A percentile compares a stretch with the other conserved stretches of the same genome.
Conservation (phyloP, 768 basidiomycete genomes). For the Collybiopsis luxurians region DNA sequence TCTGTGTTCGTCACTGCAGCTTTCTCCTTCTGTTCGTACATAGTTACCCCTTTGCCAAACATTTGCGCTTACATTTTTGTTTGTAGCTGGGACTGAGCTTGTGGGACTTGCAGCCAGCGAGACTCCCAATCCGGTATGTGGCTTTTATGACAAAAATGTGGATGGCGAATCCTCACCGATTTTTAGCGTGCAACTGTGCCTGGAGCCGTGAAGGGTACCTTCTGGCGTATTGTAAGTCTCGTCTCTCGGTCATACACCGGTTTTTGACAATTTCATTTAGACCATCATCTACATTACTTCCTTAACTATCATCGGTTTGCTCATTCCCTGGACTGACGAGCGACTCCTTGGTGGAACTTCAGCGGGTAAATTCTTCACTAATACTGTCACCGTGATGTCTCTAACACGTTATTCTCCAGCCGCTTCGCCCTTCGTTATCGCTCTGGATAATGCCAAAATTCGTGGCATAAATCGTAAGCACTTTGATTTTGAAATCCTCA, state of each 20-base stretch:
- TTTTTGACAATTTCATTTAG: conserved; percentile 13
- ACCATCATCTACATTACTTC: conserved; percentile 44
- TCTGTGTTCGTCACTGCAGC: conserved; percentile 41
- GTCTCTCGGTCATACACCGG: neutral
- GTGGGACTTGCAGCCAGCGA: conserved; percentile 45
- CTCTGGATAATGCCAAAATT: conserved; percentile 36
- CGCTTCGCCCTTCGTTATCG: conserved; percentile 46
- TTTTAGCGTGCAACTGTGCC: neutral
- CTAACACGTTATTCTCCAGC: conserved; percentile 13
- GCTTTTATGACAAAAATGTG: conserved; percentile 29
- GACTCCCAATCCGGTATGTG: conserved; percentile 42
- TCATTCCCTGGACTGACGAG: conserved; percentile 33
- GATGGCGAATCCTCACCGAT: neutral
- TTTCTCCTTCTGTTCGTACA: conserved; percentile 8
- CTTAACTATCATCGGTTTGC: conserved; percentile 40
- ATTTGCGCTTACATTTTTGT: neutral
- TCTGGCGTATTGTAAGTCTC: conserved; percentile 42
- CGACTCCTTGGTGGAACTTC: conserved; percentile 36
- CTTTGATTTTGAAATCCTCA: neutral
- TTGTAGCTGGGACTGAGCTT: conserved; percentile 42
- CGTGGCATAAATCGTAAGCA: conserved; percentile 38
- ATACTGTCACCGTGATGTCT: no score
- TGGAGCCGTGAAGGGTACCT: conserved; percentile 43
- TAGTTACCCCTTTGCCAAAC: neutral
- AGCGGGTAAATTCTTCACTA: conserved; percentile 18